Conservation (phyloP, 108 stramenopile genomes). For the Nitzschia inconspicua region DNA sequence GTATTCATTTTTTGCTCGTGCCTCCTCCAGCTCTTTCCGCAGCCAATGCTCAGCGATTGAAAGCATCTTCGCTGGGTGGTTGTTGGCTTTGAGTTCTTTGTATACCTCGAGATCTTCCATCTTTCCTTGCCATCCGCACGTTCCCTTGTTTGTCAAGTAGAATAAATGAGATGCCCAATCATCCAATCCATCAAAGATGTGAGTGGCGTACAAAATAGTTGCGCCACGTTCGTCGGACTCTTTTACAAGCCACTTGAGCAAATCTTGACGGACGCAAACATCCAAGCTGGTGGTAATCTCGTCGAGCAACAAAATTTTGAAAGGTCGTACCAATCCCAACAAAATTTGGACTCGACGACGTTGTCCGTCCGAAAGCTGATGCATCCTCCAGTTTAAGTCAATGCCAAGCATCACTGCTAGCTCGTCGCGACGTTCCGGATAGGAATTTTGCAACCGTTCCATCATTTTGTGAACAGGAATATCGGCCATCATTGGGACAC, state of each 20-base stretch:
- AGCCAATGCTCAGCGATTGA: conserved; percentile 87
- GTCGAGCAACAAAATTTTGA: conserved; percentile 92
- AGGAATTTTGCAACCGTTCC: conserved; percentile 84
- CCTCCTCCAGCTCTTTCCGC: conserved; percentile 71
- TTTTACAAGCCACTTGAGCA: conserved; percentile 87
- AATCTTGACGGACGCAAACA: conserved; percentile 92
- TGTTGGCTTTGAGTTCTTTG: conserved; percentile 59
- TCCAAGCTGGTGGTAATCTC: conserved; percentile 97
- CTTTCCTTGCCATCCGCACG: conserved; percentile 81
- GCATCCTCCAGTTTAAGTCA: conserved; percentile 97
- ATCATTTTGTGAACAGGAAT: conserved; percentile 95
- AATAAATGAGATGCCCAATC: conserved; percentile 64
- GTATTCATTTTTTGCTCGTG: conserved; percentile 31
- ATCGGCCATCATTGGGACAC: conserved; percentile 87
- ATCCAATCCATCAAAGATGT: conserved; percentile 91
- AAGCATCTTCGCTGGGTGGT: conserved; percentile 77
- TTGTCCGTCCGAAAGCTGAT: conserved; percentile 88
- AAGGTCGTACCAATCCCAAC: conserved; percentile 93
- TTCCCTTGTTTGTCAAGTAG: conserved; percentile 68
- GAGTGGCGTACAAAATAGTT: conserved; percentile 97
- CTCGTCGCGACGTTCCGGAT: conserved; percentile 95
- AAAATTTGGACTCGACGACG: conserved; percentile 96
- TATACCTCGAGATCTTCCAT: conserved; percentile 76
- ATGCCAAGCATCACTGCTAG: conserved; percentile 92
- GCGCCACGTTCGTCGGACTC: conserved; percentile 90